Conservation (phyloP, 1,284 basidiomycete genomes). For the Leccinum brunneo-olivaceum region DNA sequence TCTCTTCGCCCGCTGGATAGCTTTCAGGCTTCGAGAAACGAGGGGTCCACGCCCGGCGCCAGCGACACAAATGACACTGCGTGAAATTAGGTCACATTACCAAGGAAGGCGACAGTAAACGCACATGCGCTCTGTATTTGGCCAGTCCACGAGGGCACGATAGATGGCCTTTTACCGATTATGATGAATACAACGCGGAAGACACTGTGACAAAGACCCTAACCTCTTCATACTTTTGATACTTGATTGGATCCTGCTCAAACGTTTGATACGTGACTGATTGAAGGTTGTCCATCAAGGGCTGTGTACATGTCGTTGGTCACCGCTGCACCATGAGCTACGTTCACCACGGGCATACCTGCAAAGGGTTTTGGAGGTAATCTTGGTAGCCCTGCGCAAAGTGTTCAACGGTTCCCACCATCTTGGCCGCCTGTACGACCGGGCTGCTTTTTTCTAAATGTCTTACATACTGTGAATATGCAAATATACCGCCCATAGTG, state of each 20-base stretch:
- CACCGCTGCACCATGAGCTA: conserved; percentile 3
- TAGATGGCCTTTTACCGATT: conserved; percentile 62
- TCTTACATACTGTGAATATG: conserved; percentile 87
- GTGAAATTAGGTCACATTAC: conserved; percentile 18
- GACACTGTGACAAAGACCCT: conserved; percentile 9
- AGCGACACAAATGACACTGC: conserved; percentile 81
- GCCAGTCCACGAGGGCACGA: conserved; percentile 72
- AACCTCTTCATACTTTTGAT: conserved; percentile 91
- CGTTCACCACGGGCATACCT: conserved; percentile 40
- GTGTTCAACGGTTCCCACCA: conserved; percentile 71
- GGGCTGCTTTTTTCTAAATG: conserved; percentile 77
- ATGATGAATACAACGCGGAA: conserved; percentile 10
- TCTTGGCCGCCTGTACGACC: conserved; percentile 50
- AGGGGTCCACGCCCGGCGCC: conserved; percentile 95
- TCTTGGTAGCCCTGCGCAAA: conserved; percentile 93
- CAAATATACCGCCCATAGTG: conserved; percentile 72
- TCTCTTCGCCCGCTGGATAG: conserved; percentile 65
- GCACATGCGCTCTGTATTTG: conserved; percentile 52
- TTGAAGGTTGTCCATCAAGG: conserved; percentile 94
- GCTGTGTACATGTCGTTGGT: conserved; percentile 42
- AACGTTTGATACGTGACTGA: conserved; percentile 96
- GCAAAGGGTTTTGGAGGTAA: conserved; percentile 91
- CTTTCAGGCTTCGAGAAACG: conserved; percentile 80
- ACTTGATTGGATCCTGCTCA: conserved; percentile 97
- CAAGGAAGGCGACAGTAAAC: conserved; percentile 16